Conservation (phyloP, 2,329 filamentous ascomycete genomes). For the Ilyonectria robusta region DNA sequence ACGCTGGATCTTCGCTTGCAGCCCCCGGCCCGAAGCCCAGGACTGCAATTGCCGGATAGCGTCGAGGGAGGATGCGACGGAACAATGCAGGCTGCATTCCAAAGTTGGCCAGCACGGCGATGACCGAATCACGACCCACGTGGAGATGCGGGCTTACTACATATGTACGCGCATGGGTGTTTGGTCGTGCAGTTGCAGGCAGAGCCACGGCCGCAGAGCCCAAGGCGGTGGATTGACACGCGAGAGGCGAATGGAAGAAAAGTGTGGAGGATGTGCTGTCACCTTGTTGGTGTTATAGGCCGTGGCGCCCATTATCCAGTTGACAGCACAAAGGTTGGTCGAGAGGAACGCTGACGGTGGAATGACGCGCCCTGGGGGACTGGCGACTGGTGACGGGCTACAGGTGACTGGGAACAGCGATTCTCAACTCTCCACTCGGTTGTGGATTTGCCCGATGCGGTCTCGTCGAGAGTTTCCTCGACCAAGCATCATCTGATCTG, state of each 20-base stretch:
- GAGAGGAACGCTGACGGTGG: constrained; percentile 39
- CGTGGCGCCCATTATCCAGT: constrained; percentile 17
- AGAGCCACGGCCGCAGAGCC: constrained; percentile 10
- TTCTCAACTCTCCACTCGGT: constrained; percentile 11
- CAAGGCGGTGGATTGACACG: constrained; percentile 30
- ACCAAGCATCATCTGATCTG: constrained; percentile 22
- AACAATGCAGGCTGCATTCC: constrained; percentile 16
- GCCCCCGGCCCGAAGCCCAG: neutral
- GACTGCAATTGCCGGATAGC: constrained; percentile 4
- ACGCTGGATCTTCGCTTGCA: neutral
- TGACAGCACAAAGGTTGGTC: constrained; percentile 12
- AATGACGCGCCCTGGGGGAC: constrained; percentile 32
- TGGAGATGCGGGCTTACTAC: constrained; percentile 45
- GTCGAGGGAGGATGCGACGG: constrained; percentile 1
- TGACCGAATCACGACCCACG: constrained; percentile 46
- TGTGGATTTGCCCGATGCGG: neutral
- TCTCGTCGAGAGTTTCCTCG: neutral
- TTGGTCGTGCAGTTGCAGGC: constrained; percentile 24
- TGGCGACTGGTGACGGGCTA: neutral
- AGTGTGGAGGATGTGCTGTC: constrained; percentile 30
- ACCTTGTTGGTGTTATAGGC: constrained; percentile 31
- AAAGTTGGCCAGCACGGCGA: constrained; percentile 38
- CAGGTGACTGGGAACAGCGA: neutral
- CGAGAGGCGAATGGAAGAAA: constrained; percentile 25
- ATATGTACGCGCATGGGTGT: neutral